Conservation (phyloP, 176 grass and related monocot species). For the Puccinellia tenuiflora region DNA sequence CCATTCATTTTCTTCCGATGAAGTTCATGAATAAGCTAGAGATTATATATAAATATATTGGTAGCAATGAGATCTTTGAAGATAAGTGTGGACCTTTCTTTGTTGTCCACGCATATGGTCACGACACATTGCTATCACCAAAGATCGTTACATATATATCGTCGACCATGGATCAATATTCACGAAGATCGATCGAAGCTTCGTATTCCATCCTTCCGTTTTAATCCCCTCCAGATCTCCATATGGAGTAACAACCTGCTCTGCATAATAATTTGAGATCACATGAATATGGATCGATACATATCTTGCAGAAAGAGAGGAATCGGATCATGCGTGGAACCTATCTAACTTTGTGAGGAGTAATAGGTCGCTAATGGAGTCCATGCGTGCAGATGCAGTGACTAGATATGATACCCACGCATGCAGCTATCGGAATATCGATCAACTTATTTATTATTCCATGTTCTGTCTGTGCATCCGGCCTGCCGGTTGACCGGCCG, state of each 20-base stretch:
- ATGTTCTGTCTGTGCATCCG: background rate
- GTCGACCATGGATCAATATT: background rate
- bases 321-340: background rate
- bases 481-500: background rate
- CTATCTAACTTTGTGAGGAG: background rate
- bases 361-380: background rate
- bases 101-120: background rate
- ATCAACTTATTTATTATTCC: background rate
- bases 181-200: background rate
- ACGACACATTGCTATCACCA: background rate
- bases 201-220: background rate
- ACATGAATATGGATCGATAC: background rate
- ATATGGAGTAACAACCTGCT: background rate
- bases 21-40: too few relatives aligned
- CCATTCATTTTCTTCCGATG: too few relatives aligned
- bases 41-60: background rate
- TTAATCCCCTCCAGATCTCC: background rate
- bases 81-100: constrained; percentile 9
- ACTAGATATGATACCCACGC: background rate
- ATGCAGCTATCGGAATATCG: background rate
- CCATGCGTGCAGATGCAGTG: background rate
- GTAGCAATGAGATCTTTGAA: background rate
- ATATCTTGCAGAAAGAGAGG: constrained; percentile 5
- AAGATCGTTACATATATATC: background rate
- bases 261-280: background rate